Evolutionary conservation across 2,329 filamentous ascomycete genomes (phyloP).

Genomic region (Aspergillus texensis): DNA sequence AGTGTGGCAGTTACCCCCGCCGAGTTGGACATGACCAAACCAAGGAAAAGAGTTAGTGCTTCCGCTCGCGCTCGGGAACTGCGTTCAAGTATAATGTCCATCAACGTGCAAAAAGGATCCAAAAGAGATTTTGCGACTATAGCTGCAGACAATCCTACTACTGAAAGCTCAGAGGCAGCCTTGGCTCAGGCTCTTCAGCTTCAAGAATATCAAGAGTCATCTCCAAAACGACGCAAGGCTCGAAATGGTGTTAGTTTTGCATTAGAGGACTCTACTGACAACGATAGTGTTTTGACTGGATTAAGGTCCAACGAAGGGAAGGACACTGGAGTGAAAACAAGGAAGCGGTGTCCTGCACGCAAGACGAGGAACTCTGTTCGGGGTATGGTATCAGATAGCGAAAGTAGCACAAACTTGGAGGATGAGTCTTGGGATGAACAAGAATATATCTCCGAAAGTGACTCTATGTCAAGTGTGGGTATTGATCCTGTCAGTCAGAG

Average conservation of each 20-base stretch:
- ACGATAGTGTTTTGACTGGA: slow-evolving; percentile 15
- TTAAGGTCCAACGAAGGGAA: slow-evolving; percentile 14
- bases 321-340: slow-evolving; percentile 19
- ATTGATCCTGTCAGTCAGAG: slow-evolving; percentile 5
- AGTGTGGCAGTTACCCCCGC: slow-evolving; percentile 60
- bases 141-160: slow-evolving; percentile 37
- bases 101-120: slow-evolving; percentile 33
- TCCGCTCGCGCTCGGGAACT: slow-evolving; percentile 51
- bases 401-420: slow-evolving; percentile 14
- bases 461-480: slow-evolving; percentile 12
- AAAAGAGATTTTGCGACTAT: slow-evolving; percentile 52
- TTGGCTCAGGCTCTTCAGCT: slow-evolving; percentile 62
- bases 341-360: slow-evolving; percentile 19
- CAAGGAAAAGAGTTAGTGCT: slow-evolving; percentile 43
- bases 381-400: slow-evolving; percentile 16
- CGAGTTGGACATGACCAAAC: slow-evolving; percentile 38
- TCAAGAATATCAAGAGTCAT: slow-evolving; percentile 51
- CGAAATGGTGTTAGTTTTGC: slow-evolving; percentile 18
- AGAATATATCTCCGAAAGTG: slow-evolving; percentile 20
- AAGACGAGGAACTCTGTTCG: slow-evolving; percentile 18
- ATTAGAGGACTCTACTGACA: slow-evolving; percentile 29
- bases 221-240: slow-evolving; percentile 41
- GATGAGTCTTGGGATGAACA: slow-evolving; percentile 21
- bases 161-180: slow-evolving; percentile 49
- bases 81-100: slow-evolving; percentile 51